A percentile compares a stretch with the other conserved stretches of the same genome.
Evolutionary conservation across 306 rosid genomes (phyloP).

Genomic region (Heteromeles arbutifolia): DNA sequence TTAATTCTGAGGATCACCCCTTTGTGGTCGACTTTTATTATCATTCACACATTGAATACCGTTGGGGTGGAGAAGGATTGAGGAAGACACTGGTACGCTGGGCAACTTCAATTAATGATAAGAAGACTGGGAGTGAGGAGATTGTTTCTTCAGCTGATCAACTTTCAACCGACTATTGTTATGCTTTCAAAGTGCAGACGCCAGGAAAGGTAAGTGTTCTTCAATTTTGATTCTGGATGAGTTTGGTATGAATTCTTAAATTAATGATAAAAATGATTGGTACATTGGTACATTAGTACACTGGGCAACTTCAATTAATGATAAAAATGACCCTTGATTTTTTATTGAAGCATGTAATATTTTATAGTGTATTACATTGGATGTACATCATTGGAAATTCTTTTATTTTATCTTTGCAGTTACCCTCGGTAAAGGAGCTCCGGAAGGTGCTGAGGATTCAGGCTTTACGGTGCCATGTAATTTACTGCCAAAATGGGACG

Average conservation of each 20-base stretch:
- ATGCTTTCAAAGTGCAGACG: constrained; percentile 67
- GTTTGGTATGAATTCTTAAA: constrained; percentile 14
- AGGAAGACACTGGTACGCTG: constrained; percentile 91
- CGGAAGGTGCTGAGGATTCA: constrained; percentile 80
- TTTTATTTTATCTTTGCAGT: constrained; percentile 33
- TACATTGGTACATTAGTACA: constrained; percentile 45
- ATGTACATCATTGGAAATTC: neutral
- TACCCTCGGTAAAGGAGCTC: constrained; percentile 82
- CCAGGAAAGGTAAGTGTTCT: constrained; percentile 57
- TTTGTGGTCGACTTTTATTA: constrained; percentile 93
- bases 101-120: constrained; percentile 61
- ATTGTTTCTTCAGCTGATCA: constrained; percentile 65
- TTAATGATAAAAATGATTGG: neutral
- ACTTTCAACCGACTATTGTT: constrained; percentile 92
- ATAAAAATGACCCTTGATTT: constrained; percentile 18
- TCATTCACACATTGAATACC: constrained; percentile 94
- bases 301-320: constrained; percentile 61
- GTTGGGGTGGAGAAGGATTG: constrained; percentile 99
- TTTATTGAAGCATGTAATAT: neutral
- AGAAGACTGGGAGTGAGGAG: constrained; percentile 39
- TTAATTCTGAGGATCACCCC: constrained; percentile 62
- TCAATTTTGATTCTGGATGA: constrained; percentile 8
- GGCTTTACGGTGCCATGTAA: constrained; percentile 92
- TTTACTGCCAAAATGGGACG: constrained; percentile 85
- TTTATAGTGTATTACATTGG: neutral